Percentiles rank a stretch among this genome's conserved stretches.
phyloP scores from a whole-genome alignment of 129 eudicot genomes.

The Gnaphalium uliginosum region DNA sequence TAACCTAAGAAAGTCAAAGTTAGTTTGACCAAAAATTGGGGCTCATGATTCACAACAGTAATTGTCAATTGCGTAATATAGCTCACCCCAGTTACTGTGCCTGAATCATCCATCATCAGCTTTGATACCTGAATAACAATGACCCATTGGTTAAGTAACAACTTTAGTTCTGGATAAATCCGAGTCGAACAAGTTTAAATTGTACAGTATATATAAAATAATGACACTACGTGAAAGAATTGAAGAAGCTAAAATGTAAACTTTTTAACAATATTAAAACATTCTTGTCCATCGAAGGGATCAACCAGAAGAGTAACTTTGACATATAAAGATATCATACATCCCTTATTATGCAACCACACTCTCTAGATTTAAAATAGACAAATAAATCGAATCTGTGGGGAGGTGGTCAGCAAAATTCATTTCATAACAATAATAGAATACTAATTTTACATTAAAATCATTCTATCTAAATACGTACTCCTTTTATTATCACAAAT shows the following conservation, averaged over 20 bases:
- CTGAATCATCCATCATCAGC: slow-evolving; percentile 69
- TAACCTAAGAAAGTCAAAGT: slow-evolving; percentile 51
- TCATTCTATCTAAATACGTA: neutral
- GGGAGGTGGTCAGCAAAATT: neutral
- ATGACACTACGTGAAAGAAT: neutral
- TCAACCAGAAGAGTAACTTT: neutral
- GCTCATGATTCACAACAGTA: slow-evolving; percentile 22
- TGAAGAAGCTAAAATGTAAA: neutral
- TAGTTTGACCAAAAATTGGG: slow-evolving; percentile 21
- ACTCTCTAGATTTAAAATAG: neutral
- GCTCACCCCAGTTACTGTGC: slow-evolving; percentile 82
- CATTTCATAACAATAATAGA: slow-evolving; percentile 10
- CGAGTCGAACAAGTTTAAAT: neutral
- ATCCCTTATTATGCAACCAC: slow-evolving; percentile 2
- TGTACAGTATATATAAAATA: neutral
- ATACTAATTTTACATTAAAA: neutral
- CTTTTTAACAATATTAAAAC: neutral
- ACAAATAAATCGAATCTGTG: neutral
- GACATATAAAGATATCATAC: neutral
- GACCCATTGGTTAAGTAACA: slow-evolving; percentile 6
- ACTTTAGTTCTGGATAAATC: slow-evolving; percentile 3
- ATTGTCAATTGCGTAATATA: slow-evolving; percentile 6
- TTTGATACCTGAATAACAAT: slow-evolving; percentile 65
- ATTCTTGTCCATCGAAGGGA: slow-evolving; percentile 13
- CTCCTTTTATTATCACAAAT: neutral